A percentile compares a stretch with the other conserved stretches of the same genome.
Conservation (phyloP, 306 rosid genomes). For the Lathyrus tuberosus region DNA sequence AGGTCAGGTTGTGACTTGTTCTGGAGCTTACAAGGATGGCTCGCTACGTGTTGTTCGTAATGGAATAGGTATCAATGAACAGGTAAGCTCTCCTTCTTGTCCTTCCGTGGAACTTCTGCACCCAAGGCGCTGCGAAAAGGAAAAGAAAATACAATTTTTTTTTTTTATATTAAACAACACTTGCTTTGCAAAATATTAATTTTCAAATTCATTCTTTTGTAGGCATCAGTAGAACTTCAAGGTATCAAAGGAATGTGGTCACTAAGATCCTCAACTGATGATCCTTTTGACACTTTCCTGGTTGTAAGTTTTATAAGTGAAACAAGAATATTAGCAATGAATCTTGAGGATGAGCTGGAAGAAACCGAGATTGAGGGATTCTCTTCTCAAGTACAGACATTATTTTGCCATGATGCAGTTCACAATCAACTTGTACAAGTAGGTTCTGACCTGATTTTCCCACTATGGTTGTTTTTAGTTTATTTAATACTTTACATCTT, state of each 20-base stretch:
- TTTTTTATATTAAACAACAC: neutral
- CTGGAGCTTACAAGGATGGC: slow-evolving; percentile 99
- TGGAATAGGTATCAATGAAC: slow-evolving; percentile 95
- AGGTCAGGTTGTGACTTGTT: slow-evolving; percentile 99
- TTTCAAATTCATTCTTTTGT: slow-evolving; percentile 38
- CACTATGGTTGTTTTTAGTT: slow-evolving; percentile 26
- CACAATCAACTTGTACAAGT: slow-evolving; percentile 96
- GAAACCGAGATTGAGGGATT: slow-evolving; percentile 98
- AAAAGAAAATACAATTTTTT: neutral
- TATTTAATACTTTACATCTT: slow-evolving; percentile 18
- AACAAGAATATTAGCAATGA: slow-evolving; percentile 96
- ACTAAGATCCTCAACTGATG: slow-evolving; percentile 88
- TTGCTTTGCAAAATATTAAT: slow-evolving; percentile 27
- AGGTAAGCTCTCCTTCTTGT: slow-evolving; percentile 52
- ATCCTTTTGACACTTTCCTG: slow-evolving; percentile 85
- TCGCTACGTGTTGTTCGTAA: slow-evolving; percentile 96
- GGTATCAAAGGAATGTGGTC: slow-evolving; percentile 99
- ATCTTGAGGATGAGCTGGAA: slow-evolving; percentile 91
- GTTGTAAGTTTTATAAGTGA: slow-evolving; percentile 96
- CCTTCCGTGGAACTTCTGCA: neutral
- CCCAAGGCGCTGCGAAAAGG: neutral
- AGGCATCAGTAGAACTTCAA: slow-evolving; percentile 99
- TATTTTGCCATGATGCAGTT: slow-evolving; percentile 95
- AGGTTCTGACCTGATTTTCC: slow-evolving; percentile 40
- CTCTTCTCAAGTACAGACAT: slow-evolving; percentile 85